phyloP scores from a whole-genome alignment of 2,329 filamentous ascomycete genomes.

The Ophiostoma angusticollis region DNA sequence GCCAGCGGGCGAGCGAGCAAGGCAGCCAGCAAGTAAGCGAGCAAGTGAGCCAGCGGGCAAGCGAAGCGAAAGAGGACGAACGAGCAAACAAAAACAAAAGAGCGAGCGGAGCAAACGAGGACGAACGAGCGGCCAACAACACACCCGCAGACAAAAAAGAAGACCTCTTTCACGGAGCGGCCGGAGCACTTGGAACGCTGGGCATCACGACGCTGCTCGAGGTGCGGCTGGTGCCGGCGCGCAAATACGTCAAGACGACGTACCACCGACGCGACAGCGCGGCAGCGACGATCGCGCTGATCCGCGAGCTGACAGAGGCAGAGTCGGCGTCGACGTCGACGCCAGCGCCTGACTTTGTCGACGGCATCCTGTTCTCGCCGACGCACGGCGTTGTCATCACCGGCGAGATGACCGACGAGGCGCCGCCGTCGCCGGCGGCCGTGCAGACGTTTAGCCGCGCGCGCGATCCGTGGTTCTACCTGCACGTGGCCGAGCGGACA shows the following conservation, averaged over 20 bases:
- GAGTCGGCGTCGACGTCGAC: not conserved
- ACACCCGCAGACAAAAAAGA: too few species aligned
- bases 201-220: slow-evolving; percentile 57
- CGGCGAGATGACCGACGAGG: slow-evolving; percentile 46
- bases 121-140: too few species aligned
- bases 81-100: too few species aligned
- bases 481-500: slow-evolving; percentile 46
- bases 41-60: too few species aligned
- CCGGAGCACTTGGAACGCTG: slow-evolving; percentile 54
- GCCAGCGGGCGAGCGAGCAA: too few species aligned
- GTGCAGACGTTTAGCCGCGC: slow-evolving; percentile 44
- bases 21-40: too few species aligned
- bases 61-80: too few species aligned
- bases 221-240: slow-evolving; percentile 47
- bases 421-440: slow-evolving; percentile 21
- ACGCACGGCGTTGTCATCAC: slow-evolving; percentile 54
- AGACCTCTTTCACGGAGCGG: slow-evolving; percentile 55
- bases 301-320: slow-evolving; percentile 21
- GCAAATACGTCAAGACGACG: slow-evolving; percentile 46
- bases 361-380: slow-evolving; percentile 54
- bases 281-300: slow-evolving; percentile 33
- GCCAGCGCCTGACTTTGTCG: slow-evolving; percentile 48
- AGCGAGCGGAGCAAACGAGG: too few species aligned
- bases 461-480: slow-evolving; percentile 63
- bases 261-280: slow-evolving; percentile 43